Base-by-base conservation (phyloP, 768 basidiomycete species). In the Lentinus brumalis region DNA sequence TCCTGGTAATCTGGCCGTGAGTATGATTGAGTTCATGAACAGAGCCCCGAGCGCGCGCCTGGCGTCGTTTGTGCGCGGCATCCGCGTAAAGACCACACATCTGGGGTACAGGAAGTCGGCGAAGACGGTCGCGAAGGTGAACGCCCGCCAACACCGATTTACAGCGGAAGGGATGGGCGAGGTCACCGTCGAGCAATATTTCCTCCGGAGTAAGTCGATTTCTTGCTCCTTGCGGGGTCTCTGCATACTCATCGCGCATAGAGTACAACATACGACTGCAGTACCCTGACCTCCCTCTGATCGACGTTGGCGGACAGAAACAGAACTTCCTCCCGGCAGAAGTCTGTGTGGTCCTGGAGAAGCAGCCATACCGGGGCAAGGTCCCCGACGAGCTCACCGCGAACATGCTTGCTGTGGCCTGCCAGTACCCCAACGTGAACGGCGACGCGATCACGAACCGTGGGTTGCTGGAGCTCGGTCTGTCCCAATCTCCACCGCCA, bases 51-150 rank as follows among this genome's bases (percentile, higher is more conserved):
- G 86, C 12, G 89, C 84, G 3, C 81, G 85, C 29, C 69, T 79
- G 38, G 77, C 77, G n/a, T 83, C 74, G 0, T 93, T 91, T 64
- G 86, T 83, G 42, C 84, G 79, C 60, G 82, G 88, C 8, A 80
- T 92, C 2, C 78, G 92, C 41, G 76, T 94, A 50, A 79, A 78
- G 69, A 84, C 90, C 1, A 80, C 72, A 2, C 91, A 93, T 73
- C 78, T 94, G 14, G 84, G 85, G n/a, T 88, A 91, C 67, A 84
- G 77, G 69, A 93, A 91, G 74, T 85, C 86, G 0, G 80, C 94
- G 60, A 88, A 87, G 70, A 72, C 72, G 2, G 69, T 89, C 14
- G 76, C 78, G 12, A 75, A 77, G 26, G 50, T 73, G 18, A 79
- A 39, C 10, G 77, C 84, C 15, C 74, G 50, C 40, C 69, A 78